Percentiles rank a stretch among this genome's conserved stretches.
phyloP scores from a whole-genome alignment of 2,329 filamentous ascomycete genomes.

The Venturia pyrina region DNA sequence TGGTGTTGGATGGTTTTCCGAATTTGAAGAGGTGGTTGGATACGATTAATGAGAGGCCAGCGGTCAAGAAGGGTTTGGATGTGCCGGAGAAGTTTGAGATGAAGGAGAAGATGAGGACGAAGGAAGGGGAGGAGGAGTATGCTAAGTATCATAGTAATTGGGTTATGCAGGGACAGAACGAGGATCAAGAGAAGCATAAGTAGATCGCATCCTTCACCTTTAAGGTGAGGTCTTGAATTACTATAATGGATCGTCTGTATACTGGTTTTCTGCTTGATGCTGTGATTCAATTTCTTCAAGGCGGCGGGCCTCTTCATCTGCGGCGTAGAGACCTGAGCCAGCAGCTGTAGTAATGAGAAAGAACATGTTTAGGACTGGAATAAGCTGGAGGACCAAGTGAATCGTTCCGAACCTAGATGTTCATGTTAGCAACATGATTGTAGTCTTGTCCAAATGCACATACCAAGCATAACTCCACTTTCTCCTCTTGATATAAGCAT shows the following conservation, averaged over 20 bases:
- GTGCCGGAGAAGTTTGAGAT: slow-evolving; percentile 31
- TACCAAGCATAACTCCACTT: slow-evolving; percentile 80
- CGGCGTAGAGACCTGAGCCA: slow-evolving; percentile 79
- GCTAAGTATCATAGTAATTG: slow-evolving; percentile 27
- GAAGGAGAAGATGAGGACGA: slow-evolving; percentile 49
- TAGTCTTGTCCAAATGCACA: slow-evolving; percentile 15
- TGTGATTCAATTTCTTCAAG: neutral
- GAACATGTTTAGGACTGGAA: slow-evolving; percentile 86
- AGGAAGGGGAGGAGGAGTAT: slow-evolving; percentile 47
- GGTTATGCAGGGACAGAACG: slow-evolving; percentile 30
- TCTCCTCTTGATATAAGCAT: slow-evolving; percentile 55
- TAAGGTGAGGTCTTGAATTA: neutral
- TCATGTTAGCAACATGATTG: slow-evolving; percentile 1
- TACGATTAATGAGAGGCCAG: slow-evolving; percentile 23
- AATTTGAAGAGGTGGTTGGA: slow-evolving; percentile 23
- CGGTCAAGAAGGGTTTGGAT: slow-evolving; percentile 24
- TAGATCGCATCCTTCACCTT: slow-evolving; percentile 3
- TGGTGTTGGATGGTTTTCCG: slow-evolving; percentile 22
- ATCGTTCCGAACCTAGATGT: slow-evolving; percentile 63
- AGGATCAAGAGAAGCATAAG: slow-evolving; percentile 28
- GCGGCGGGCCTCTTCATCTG: slow-evolving; percentile 54
- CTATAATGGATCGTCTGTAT: slow-evolving; percentile 10
- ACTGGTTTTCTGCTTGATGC: neutral
- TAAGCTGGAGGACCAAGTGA: slow-evolving; percentile 73
- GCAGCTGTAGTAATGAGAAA: slow-evolving; percentile 81